These are phyloP conservation scores for Paralagenidium karlingii DNA, from an alignment of 352 stramenopile species.

Conservation along the genomic window DNA sequence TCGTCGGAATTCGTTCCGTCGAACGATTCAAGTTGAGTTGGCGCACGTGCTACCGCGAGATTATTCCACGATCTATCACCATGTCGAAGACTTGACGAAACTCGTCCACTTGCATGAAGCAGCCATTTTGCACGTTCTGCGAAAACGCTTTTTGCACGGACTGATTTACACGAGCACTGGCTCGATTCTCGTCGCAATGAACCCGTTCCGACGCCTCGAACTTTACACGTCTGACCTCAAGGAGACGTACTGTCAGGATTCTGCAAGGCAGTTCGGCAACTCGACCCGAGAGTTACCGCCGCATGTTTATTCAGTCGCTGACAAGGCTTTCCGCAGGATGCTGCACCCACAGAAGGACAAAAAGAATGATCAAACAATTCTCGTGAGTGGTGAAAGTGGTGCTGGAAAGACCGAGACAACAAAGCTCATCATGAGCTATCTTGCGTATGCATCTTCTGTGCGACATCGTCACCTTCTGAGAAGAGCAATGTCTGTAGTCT, in stretches of 20 bases:
- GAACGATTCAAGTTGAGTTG: no score
- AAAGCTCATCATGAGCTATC: conserved; percentile 96
- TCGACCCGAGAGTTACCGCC: conserved; percentile 45
- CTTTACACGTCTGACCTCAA: conserved; percentile 64
- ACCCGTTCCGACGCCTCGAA: conserved; percentile 61
- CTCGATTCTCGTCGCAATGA: conserved; percentile 76
- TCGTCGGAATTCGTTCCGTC: no score
- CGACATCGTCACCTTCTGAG: background rate
- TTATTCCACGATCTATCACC: conserved; percentile 41
- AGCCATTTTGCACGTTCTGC: conserved; percentile 82
- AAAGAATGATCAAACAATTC: conserved; percentile 87
- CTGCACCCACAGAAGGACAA: conserved; percentile 17
- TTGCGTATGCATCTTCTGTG: conserved; percentile 68
- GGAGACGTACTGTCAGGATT: conserved; percentile 52
- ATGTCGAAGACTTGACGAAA: conserved; percentile 81
- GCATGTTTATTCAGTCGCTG: conserved; percentile 77
- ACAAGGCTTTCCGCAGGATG: conserved; percentile 83
- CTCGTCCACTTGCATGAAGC: conserved; percentile 86
- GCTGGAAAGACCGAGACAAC: conserved; percentile 95
- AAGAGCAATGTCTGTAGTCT: background rate
- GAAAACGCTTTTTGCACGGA: conserved; percentile 66
- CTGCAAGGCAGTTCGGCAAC: no score
- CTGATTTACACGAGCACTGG: conserved; percentile 85
- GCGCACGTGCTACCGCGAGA: conserved; percentile 44
- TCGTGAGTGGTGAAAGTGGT: conserved; percentile 92